Conservation (phyloP, 2,329 filamentous ascomycete species). For the Alternaria metachromatica region DNA sequence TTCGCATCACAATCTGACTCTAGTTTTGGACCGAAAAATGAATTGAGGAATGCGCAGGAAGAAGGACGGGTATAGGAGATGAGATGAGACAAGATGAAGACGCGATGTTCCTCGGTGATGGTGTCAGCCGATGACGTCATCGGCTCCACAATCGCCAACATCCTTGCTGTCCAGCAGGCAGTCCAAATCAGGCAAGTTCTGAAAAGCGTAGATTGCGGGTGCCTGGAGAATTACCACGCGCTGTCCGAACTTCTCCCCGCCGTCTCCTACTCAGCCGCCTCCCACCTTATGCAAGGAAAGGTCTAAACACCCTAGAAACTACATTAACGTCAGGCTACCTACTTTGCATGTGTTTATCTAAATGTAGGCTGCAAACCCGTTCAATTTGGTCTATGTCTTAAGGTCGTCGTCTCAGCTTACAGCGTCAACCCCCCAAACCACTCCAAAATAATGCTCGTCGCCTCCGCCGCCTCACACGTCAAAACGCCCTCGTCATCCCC, state of each 20-base stretch:
- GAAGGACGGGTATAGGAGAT: background rate
- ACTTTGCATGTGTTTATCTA: rapidly evolving
- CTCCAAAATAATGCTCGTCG: slow-evolving; percentile 40
- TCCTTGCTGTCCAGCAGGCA: background rate
- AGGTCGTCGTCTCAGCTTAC: background rate
- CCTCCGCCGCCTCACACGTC: slow-evolving; percentile 40
- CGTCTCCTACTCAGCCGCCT: background rate
- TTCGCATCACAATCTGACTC: too few species aligned
- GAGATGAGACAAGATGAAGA: background rate
- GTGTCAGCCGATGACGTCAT: background rate
- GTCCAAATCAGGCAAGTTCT: background rate
- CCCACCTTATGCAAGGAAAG: background rate
- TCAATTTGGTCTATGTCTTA: background rate
- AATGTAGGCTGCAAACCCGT: background rate
- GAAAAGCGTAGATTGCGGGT: background rate
- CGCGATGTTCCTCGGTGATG: background rate
- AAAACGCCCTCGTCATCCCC: slow-evolving; percentile 13
- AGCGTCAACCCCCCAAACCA: slow-evolving; percentile 41
- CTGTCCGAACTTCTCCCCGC: background rate
- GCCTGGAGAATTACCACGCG: background rate
- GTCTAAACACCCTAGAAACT: background rate
- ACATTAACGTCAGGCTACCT: rapidly evolving
- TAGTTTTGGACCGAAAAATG: too few species aligned
- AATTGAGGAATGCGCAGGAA: background rate
- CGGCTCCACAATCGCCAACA: background rate